Evolutionary conservation across 352 stramenopile species (phyloP), one percentile per base, ranked within the genome.

Genomic region (Globisporangium cystogenes): DNA sequence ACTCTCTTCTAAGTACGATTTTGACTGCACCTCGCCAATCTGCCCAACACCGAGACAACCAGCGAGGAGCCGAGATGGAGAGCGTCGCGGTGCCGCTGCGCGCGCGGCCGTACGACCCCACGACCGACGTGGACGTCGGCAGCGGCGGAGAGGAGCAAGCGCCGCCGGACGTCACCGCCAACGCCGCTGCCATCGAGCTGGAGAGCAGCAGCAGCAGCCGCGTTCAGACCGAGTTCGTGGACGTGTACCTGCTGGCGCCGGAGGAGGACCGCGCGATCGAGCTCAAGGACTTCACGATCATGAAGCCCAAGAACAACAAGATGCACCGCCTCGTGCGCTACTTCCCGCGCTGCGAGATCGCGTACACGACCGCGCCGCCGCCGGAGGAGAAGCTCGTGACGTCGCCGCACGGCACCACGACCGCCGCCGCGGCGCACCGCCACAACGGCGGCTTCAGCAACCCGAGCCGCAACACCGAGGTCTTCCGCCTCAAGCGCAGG

Each of bases 281-380:
- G 48, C 70, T 87, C 56, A 86, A 90, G 51, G 76, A 90, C 64
- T 85, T 90, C 43, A 92, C 81, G 31, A 87, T 87, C 66, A 86
- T 87, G 68, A 89, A 88, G 43, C 81, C 81, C 48, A 86, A 86
- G 61, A 86, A 87, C 59, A 84, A 84, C 67, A 79, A 82, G 51
- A 85, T 86, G 68, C 69, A 87, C 48, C 73, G 78, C 3, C 70
- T 91, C 21, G 65, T 90, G 51, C 74, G 70, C 45, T 85, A 80
- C 53, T 87, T 76, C 37, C 68, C 72, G 31, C 74, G 65, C 52
- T 87, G 74, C 29, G 71, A 88, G 61, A 91, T 91, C 57, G 68
- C 72, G 57, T 91, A 91, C 53, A 75, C 74, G 46, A 71, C 77
- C 15, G 72, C 79, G 59, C 68, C 76, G 35, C 72, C 68, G 39